A percentile compares a stretch with the other conserved stretches of the same genome.
These are phyloP conservation scores for Blastobotrys petasosporus DNA, from an alignment of 1,139 yeast species.

Conservation along the genomic window DNA sequence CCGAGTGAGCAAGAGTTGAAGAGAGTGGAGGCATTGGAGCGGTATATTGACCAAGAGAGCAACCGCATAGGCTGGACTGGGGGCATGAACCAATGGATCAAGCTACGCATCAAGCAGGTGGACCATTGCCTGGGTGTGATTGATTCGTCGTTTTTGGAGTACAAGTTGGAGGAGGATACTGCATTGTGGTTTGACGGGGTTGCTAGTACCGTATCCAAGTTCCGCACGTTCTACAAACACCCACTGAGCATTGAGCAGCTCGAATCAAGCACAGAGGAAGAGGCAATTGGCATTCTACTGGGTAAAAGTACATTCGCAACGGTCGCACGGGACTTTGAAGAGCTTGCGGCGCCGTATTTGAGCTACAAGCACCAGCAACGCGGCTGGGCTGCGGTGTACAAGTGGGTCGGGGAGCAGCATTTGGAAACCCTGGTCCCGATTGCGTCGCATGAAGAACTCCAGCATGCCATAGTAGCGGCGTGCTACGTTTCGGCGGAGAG, in stretches of 20 bases:
- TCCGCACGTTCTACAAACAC: constrained; percentile 11
- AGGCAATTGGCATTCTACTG: constrained; percentile 18
- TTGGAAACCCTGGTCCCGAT: constrained; percentile 8
- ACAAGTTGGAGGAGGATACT: constrained; percentile 12
- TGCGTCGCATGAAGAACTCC: constrained; percentile 6
- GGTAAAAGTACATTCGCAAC: constrained; percentile 16
- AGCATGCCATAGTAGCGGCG: constrained; percentile 16
- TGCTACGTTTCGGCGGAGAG: constrained; percentile 15
- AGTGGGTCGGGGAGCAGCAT: constrained; percentile 18
- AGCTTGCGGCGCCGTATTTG: constrained; percentile 22
- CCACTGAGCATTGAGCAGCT: constrained; percentile 6
- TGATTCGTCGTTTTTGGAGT: constrained; percentile 4
- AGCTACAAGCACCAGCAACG: constrained; percentile 11
- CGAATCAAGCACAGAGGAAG: not conserved
- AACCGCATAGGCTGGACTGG: constrained; percentile 18
- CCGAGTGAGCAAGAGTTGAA: constrained; percentile 11
- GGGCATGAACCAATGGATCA: constrained; percentile 18
- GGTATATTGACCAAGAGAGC: constrained; percentile 14
- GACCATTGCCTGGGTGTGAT: constrained; percentile 21
- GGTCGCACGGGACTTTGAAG: constrained; percentile 21
- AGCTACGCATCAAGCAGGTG: constrained; percentile 21
- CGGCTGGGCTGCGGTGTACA: constrained; percentile 16
- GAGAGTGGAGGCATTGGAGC: constrained; percentile 14
- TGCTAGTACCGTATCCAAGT: constrained; percentile 21
- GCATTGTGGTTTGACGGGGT: constrained; percentile 23